These are phyloP conservation scores for Aspergillus hancockii DNA, from an alignment of 495 filamentous ascomycete genomes.

Conservation along the genomic window DNA sequence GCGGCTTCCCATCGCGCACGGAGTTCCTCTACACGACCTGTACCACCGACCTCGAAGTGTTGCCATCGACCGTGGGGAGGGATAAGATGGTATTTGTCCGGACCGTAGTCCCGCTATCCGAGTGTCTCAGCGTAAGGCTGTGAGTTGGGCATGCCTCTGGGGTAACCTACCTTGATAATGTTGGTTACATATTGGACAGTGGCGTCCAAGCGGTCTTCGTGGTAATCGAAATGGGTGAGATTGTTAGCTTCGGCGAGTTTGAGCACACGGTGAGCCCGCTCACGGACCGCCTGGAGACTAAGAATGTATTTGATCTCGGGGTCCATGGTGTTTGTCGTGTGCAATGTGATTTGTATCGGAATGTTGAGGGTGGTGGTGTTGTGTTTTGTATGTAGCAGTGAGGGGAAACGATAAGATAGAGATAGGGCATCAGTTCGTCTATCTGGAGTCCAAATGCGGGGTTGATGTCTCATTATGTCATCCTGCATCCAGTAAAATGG, in stretches of 20 bases:
- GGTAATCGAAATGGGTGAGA: constrained; percentile 38
- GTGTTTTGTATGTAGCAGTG: background rate
- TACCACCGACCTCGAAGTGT: constrained; percentile 84
- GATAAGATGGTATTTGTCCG: constrained; percentile 47
- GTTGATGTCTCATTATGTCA: constrained; percentile 11
- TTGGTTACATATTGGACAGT: constrained; percentile 34
- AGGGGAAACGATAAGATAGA: constrained; percentile 2
- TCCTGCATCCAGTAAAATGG: background rate
- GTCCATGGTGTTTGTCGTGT: constrained; percentile 11
- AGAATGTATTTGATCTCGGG: constrained; percentile 33
- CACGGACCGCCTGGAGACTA: constrained; percentile 40
- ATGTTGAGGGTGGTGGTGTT: background rate
- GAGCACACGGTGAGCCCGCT: constrained; percentile 33
- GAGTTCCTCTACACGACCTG: constrained; percentile 73
- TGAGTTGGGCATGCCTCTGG: background rate
- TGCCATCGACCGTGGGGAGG: constrained; percentile 87
- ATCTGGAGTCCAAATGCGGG: constrained; percentile 7
- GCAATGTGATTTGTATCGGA: background rate
- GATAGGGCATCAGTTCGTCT: background rate
- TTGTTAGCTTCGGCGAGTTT: constrained; percentile 30
- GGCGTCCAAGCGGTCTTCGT: constrained; percentile 26
- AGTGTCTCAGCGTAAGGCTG: background rate
- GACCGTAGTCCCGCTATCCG: constrained; percentile 55
- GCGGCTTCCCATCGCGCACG: constrained; percentile 62
- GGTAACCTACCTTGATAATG: constrained; percentile 33